Conservation (phyloP, 495 filamentous ascomycete species). For the Friedmanniomyces endolithicus region DNA sequence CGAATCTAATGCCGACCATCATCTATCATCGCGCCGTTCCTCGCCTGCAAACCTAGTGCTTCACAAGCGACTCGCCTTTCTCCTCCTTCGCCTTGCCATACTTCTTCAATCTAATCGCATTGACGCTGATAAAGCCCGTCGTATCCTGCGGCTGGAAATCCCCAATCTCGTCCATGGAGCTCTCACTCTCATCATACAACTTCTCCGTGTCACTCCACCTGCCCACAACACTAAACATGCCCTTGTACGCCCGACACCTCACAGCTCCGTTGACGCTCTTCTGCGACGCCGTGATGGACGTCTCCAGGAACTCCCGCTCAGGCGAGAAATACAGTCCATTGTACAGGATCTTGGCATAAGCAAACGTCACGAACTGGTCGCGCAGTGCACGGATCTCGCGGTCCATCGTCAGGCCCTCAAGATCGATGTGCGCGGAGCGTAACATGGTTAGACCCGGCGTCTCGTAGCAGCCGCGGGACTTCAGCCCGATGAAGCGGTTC, state of each 20-base stretch:
- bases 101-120: conserved; percentile 84
- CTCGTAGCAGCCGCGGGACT: conserved; percentile 88
- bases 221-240: conserved; percentile 59
- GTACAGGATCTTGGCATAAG: conserved; percentile 65
- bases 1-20: neutral
- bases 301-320: conserved; percentile 68
- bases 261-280: conserved; percentile 49
- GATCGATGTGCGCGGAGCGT: conserved; percentile 64
- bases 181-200: conserved; percentile 70
- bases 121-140: conserved; percentile 67
- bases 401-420: conserved; percentile 79
- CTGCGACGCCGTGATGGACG: conserved; percentile 57
- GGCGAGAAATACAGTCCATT: conserved; percentile 76
- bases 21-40: neutral
- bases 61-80: conserved; percentile 38
- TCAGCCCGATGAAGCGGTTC: conserved; percentile 75
- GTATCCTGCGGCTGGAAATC: conserved; percentile 65
- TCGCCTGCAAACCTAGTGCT: neutral
- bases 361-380: conserved; percentile 61
- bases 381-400: conserved; percentile 70
- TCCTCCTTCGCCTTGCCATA: conserved; percentile 60
- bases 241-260: conserved; percentile 64
- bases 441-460: conserved; percentile 60
- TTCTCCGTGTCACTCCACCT: conserved; percentile 67
- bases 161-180: conserved; percentile 77